Base-by-base conservation (phyloP, 257 asterid genomes). In the Capsicum baccatum region DNA sequence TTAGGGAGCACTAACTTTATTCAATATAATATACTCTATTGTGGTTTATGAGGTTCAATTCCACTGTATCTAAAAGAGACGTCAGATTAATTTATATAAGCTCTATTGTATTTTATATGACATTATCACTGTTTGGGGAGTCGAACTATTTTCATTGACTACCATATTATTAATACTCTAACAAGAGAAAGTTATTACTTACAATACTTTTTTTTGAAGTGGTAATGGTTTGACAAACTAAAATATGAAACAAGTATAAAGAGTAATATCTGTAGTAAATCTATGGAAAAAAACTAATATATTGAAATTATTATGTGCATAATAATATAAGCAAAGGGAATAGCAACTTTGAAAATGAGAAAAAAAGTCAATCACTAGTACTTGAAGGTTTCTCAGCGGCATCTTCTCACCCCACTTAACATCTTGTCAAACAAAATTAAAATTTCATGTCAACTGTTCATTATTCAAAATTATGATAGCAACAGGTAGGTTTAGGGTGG, bases 401-500 rank as follows among this genome's bases (percentile, higher is more conserved):
- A 70, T 21, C 56, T 16, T 47, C 37, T 71, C 17, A 17, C 10
- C 37, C 6, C 79, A 9, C 6, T 71, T 19, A 44, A 66, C 48
- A 67, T 67, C 50, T 47, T 19, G 8, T 71, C 39, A 10, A 73
- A 73, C n/a, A 73, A 2, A 73, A 6, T 11, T 19, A 44, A n/a
- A n/a, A 73, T 47, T 73, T 47, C 80, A 19, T 73, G 80, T 52
- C 58, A 47, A 73, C 42, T 47, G 56, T 47, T 73, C 80, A 73
- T 73, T 10, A n/a, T 50, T 73, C 80, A 73, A 73, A 73, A 48
- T 73, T 73, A 73, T 48, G 59, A 48, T 73, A 71, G 79, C 80
- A 26, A 26, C 33, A 26, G 33, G 33, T 1, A 26, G 33, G 33
- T 26, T 26, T 26, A 47, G 57, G 39, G 80, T 47, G 58, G 35